A percentile compares a stretch with the other conserved stretches of the same genome.
phyloP scores from a whole-genome alignment of 2,329 filamentous ascomycete species.

The Beauveria australis region DNA sequence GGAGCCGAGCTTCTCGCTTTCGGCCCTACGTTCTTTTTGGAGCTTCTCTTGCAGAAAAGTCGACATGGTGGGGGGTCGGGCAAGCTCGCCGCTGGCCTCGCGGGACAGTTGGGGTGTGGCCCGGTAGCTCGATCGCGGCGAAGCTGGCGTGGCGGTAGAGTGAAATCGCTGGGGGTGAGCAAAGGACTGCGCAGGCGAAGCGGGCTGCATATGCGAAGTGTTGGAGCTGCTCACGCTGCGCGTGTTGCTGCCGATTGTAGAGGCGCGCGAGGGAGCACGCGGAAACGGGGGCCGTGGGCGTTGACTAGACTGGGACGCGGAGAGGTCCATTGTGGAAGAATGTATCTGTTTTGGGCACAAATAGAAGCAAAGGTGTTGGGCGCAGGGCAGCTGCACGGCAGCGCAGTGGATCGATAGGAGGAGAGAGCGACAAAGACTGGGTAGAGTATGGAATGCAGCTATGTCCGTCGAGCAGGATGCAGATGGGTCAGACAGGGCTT shows the following conservation, averaged over 20 bases:
- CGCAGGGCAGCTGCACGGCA: background rate
- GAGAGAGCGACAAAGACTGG: background rate
- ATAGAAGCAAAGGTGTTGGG: background rate
- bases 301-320: slow-evolving; percentile 18
- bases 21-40: slow-evolving; percentile 41
- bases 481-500: slow-evolving; percentile 3
- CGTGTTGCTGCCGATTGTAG: slow-evolving; percentile 34
- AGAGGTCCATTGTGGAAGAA: slow-evolving; percentile 22
- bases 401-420: background rate
- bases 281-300: slow-evolving; percentile 25
- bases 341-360: background rate
- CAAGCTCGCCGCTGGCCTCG: slow-evolving; percentile 33
- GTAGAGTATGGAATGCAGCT: slow-evolving; percentile 1
- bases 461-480: background rate
- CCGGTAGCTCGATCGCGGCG: slow-evolving; percentile 30
- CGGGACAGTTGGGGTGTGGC: slow-evolving; percentile 35
- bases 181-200: slow-evolving; percentile 27
- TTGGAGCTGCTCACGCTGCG: slow-evolving; percentile 35
- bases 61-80: slow-evolving; percentile 35
- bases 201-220: slow-evolving; percentile 25
- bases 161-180: slow-evolving; percentile 33
- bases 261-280: slow-evolving; percentile 39
- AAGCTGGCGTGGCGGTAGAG: slow-evolving; percentile 28
- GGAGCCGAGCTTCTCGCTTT: slow-evolving; percentile 34
- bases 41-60: slow-evolving; percentile 48